Evolutionary conservation across 2,329 filamentous ascomycete species (phyloP).

Genomic region (Botrytis cinerea): DNA sequence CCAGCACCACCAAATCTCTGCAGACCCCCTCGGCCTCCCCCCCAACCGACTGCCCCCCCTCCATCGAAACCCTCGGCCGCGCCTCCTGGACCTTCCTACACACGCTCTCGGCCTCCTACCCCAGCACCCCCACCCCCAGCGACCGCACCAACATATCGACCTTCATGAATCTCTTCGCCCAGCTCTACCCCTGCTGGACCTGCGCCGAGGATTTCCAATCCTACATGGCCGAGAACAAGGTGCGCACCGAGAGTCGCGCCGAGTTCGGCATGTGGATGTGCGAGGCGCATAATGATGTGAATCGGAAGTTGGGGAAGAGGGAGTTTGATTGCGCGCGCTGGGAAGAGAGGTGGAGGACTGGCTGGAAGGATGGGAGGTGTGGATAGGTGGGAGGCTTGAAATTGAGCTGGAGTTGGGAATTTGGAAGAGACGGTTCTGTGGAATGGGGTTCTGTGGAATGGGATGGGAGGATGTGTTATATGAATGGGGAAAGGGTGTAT

Average conservation of each 20-base stretch:
- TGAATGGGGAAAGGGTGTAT: not conserved
- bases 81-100: conserved; percentile 93
- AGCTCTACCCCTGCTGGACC: conserved; percentile 91
- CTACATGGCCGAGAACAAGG: conserved; percentile 67
- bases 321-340: conserved; percentile 87
- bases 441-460: too few relatives aligned
- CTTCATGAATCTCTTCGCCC: conserved; percentile 80
- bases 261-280: conserved; percentile 84
- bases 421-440: not conserved
- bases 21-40: conserved; percentile 43
- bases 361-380: conserved; percentile 72
- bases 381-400: conserved; percentile 48
- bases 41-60: conserved; percentile 77
- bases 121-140: conserved; percentile 62
- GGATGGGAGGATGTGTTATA: not conserved
- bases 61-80: conserved; percentile 84
- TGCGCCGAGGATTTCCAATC: conserved; percentile 88
- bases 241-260: conserved; percentile 58
- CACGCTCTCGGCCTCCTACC: conserved; percentile 86
- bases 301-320: conserved; percentile 85
- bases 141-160: conserved; percentile 75
- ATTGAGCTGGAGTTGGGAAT: not conserved
- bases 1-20: conserved; percentile 41
- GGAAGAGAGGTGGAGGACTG: conserved; percentile 93
- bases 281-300: conserved; percentile 84